These are phyloP conservation scores for Acacia confusa DNA, from an alignment of 306 rosid genomes.

Conservation along the genomic window DNA sequence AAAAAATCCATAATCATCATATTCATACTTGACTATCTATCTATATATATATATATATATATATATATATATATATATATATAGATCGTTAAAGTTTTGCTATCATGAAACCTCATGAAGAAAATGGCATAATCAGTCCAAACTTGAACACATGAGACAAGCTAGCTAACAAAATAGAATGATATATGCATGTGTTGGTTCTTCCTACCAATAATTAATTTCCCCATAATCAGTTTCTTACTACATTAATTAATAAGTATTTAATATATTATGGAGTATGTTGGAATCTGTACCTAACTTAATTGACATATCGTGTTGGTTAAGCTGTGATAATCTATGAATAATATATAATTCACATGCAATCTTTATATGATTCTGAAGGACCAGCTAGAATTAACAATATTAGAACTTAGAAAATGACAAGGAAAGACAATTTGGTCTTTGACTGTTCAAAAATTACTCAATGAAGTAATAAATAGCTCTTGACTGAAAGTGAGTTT, in stretches of 20 bases:
- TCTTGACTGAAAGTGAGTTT: neutral
- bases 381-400: neutral
- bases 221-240: neutral
- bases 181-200: neutral
- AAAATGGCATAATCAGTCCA: neutral
- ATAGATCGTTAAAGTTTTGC: neutral
- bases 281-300: neutral
- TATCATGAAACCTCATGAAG: neutral
- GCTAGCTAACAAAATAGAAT: slow-evolving; percentile 1
- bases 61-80: too few relatives aligned
- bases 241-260: neutral
- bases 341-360: neutral
- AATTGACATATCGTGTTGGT: neutral
- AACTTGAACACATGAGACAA: neutral
- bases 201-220: neutral
- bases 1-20: neutral
- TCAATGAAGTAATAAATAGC: too few relatives aligned
- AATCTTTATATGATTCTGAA: neutral
- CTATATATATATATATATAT: too few relatives aligned
- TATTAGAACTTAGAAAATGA: neutral
- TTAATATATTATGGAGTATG: neutral
- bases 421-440: neutral
- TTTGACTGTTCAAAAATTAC: neutral
- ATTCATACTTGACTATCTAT: neutral
- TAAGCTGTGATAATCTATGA: neutral